Evolutionary conservation across 2,329 filamentous ascomycete species (phyloP), one percentile per base, ranked within the genome.

Genomic region (Claviceps lovelessii): DNA sequence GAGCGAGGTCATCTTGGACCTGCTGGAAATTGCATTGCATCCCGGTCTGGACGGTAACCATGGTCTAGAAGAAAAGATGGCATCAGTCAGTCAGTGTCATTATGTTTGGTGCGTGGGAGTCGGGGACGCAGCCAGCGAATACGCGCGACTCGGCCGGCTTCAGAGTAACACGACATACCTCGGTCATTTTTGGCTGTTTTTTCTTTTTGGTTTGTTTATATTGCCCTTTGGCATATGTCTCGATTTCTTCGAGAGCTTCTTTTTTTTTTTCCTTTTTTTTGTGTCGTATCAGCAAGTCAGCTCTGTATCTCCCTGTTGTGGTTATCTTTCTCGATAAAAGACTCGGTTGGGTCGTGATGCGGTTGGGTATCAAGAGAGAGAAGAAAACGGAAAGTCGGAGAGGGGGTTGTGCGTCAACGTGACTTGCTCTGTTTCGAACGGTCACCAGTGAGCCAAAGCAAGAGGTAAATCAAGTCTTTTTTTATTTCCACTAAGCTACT

Each of bases 1-100:
- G 74, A n/a, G 85, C 79, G 41, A 95, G 84, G 61, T 95, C 90
- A 59, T 95, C 87, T 66, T 90, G 83, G 63, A 83, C 78, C 69
- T 85, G 81, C 73, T 64, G 61, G 45, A 60, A 53, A 54, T 56
- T 61, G 64, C 68, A 62, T 60, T 70, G 71, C 59, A 59, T 59
- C 39, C 29, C 51, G 13, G 52, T 8, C 23, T 58, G 56, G 35
- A 70, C 59, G 62, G 70, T 71, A 57, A 67, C 70, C 70, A 73
- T 73, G 51, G 55, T 61, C 63, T 64, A 41, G 4, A 11, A 31
- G 41, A 48, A 28, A 4, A 31, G 8, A 5, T 5, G 37, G 23
- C 28, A 49, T 54, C 47, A 55, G 48, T 55, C 31, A 49, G 33
- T 39, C 6, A 13, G 19, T 29, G 17, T 41, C 15, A 5, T 41